Conservation (phyloP, 768 basidiomycete species). For the Russula abietina region DNA sequence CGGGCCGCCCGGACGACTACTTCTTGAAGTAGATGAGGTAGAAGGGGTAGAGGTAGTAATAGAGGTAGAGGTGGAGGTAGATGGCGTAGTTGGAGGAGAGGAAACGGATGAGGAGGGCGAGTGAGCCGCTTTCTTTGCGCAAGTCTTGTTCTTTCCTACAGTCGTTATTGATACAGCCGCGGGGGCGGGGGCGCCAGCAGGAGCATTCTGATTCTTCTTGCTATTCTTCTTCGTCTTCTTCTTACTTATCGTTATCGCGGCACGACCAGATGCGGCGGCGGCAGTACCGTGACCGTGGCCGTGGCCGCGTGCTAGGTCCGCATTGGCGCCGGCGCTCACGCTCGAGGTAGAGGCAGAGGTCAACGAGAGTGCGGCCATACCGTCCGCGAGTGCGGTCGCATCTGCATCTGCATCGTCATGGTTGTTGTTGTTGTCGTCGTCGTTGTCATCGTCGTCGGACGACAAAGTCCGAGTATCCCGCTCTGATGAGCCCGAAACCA, state of each 20-base stretch:
- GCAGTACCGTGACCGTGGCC: too few species aligned
- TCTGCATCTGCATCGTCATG: not conserved
- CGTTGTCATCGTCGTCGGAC: too few species aligned
- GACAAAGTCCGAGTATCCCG: too few species aligned
- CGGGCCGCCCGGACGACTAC: not conserved
- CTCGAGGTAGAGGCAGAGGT: too few species aligned
- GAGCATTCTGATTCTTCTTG: too few species aligned
- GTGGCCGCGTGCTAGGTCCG: too few species aligned
- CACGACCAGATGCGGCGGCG: not conserved
- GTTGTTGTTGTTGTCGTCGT: too few species aligned
- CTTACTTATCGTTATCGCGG: not conserved
- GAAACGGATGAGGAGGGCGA: not conserved
- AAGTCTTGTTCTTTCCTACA: not conserved
- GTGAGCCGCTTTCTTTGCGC: not conserved
- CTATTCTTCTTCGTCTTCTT: not conserved
- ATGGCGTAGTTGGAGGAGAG: not conserved
- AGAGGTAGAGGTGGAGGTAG: not conserved
- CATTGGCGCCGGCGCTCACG: not conserved
- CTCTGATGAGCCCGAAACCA: too few species aligned
- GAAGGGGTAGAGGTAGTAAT: too few species aligned
- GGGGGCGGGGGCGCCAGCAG: too few species aligned
- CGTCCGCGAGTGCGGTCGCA: not conserved
- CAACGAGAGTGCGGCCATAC: conserved; percentile 9
- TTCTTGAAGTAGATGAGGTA: not conserved
- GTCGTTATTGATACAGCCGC: not conserved